Conservation (phyloP, 306 rosid genomes). For the Medicago ruthenica region DNA sequence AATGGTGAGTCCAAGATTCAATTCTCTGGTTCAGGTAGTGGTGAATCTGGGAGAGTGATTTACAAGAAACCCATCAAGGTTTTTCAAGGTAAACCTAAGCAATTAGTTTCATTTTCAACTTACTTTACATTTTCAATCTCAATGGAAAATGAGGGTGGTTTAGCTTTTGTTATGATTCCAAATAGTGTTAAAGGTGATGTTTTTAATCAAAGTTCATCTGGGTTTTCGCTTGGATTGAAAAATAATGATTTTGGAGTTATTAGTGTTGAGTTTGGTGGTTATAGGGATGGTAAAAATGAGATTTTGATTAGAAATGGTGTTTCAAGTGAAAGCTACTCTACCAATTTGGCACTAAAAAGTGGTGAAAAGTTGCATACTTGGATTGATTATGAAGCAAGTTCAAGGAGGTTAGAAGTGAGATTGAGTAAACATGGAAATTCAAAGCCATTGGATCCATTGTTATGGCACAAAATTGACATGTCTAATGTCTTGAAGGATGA, state of each 20-base stretch:
- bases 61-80: slow-evolving; percentile 79
- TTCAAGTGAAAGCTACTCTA: slow-evolving; percentile 50
- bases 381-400: slow-evolving; percentile 89
- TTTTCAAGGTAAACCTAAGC: slow-evolving; percentile 74
- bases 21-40: no score
- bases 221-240: slow-evolving; percentile 50
- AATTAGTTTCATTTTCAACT: slow-evolving; percentile 71
- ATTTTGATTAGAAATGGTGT: slow-evolving; percentile 50
- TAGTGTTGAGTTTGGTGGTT: slow-evolving; percentile 55
- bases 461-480: slow-evolving; percentile 61
- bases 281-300: slow-evolving; percentile 47
- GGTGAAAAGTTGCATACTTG: slow-evolving; percentile 65
- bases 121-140: slow-evolving; percentile 70
- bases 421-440: slow-evolving; percentile 53
- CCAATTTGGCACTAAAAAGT: slow-evolving; percentile 47
- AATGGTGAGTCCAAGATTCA: slow-evolving; percentile 61
- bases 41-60: slow-evolving; percentile 65
- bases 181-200: slow-evolving; percentile 43
- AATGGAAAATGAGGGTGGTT: slow-evolving; percentile 54
- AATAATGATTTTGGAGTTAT: slow-evolving; percentile 46
- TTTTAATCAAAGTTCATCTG: slow-evolving; percentile 57
- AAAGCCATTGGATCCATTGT: slow-evolving; percentile 67
- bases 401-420: slow-evolving; percentile 70
- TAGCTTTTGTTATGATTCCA: slow-evolving; percentile 76
- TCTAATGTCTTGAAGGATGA: slow-evolving; percentile 53